Evolutionary conservation across 1,284 basidiomycete species (phyloP), one percentile per base, ranked within the genome.

Genomic region (Leccinum pachyderme): DNA sequence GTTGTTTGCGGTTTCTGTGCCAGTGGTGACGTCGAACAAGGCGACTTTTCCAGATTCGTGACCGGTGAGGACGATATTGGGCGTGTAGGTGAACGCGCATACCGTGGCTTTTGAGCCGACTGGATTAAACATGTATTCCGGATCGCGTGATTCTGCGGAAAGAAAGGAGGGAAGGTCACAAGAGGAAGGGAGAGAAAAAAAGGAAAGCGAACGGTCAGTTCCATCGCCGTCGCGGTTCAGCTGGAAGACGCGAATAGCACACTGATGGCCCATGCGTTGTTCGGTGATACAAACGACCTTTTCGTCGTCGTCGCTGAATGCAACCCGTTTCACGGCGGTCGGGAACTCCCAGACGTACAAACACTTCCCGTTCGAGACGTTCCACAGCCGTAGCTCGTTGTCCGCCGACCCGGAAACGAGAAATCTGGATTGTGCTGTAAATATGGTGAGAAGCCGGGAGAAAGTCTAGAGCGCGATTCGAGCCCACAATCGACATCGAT

Each of bases 11-110:
- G 92, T 76, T 75, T 97, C 91, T 58, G 97, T 92, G 57, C 95
- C 95, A 1, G 86, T 85, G 75, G 91, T 91, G 58, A 86, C 83
- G 66, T 95, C 91, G 74, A 95, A 97, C 47, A 95, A 77, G 5
- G 92, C 87, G 32, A 99, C 83, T 71, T 96, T 98, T 27, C 97
- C 97, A 57, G 91, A 92, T 75, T 98, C 96, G 76, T 99, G 97
- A 2, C 81, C 96, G 1, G 95, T 97, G 61, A 99, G 78, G 71
- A 99, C 89, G 63, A 89, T 76, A 55, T 88, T 82, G 41, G 90
- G 87, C 25, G 84, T 81, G 51, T 89, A 83, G 7, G 92, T 90
- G 73, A 96, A 99, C 3, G 93, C 86, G 65, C 94, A 96, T 37
- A 98, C 94, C 3, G 94, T 97, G 13, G 95, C 93, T 77, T 98